Evolutionary conservation across 495 filamentous ascomycete species (phyloP).

Genomic region (Tuber borchii): DNA sequence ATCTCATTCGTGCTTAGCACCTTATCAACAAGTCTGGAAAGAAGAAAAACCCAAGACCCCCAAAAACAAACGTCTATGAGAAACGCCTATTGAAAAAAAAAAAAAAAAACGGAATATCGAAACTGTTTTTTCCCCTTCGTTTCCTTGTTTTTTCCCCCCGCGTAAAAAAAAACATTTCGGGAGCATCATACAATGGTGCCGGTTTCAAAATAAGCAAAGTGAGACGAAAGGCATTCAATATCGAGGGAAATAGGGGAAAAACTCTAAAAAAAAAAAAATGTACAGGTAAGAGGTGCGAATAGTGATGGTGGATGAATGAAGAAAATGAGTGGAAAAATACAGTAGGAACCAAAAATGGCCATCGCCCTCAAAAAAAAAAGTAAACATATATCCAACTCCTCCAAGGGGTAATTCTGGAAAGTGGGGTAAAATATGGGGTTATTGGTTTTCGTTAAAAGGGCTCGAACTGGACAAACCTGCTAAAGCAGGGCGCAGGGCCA

Average conservation of each 20-base stretch:
- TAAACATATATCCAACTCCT: neutral
- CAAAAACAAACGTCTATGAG: neutral
- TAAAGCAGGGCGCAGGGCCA: neutral
- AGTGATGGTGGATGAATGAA: neutral
- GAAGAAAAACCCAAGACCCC: neutral
- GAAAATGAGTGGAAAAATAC: neutral
- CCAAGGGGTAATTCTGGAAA: neutral
- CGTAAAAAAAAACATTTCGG: neutral
- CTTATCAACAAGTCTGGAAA: neutral
- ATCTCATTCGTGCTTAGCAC: neutral
- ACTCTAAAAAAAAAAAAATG: neutral
- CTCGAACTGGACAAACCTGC: neutral
- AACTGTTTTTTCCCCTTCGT: neutral
- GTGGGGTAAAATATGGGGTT: neutral
- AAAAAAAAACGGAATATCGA: neutral
- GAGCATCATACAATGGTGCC: neutral
- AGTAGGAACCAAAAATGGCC: neutral
- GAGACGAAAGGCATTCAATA: neutral
- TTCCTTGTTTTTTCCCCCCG: neutral
- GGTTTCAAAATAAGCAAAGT: neutral
- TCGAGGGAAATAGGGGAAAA: neutral
- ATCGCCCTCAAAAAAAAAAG: constrained; percentile 2
- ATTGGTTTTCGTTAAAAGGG: neutral
- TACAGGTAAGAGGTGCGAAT: neutral
- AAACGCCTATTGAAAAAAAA: constrained; percentile 1